A percentile compares a stretch with the other conserved stretches of the same genome.
phyloP scores from a whole-genome alignment of 169 alveolate species.

The Eimeria maxima region DNA sequence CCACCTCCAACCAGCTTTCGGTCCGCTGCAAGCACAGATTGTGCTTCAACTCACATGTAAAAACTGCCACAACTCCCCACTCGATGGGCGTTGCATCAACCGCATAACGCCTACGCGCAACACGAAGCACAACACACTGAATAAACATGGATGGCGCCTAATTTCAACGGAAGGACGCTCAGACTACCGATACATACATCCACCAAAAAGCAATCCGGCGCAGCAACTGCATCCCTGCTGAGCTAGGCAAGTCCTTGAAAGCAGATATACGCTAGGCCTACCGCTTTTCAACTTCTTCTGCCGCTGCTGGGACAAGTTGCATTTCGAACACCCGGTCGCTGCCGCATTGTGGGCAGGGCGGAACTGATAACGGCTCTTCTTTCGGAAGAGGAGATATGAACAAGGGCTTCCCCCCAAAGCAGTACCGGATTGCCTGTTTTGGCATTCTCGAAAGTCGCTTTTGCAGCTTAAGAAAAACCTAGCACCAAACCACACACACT shows the following conservation, averaged over 20 bases:
- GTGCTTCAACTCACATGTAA: slow-evolving; percentile 79
- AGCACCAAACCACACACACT: not conserved
- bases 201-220: not conserved
- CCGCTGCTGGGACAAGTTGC: slow-evolving; percentile 83
- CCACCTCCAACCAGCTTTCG: not conserved
- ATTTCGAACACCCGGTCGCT: slow-evolving; percentile 81
- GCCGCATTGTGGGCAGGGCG: slow-evolving; percentile 79
- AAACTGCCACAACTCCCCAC: slow-evolving; percentile 81
- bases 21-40: not conserved
- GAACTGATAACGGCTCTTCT: not conserved
- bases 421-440: slow-evolving; percentile 81
- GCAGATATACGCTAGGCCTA: not conserved
- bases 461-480: slow-evolving; percentile 82
- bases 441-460: slow-evolving; percentile 79
- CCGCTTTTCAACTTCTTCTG: slow-evolving; percentile 64
- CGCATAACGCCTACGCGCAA: slow-evolving; percentile 55
- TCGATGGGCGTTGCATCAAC: slow-evolving; percentile 39
- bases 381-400: slow-evolving; percentile 27
- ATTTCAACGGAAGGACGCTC: not conserved
- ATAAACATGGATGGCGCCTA: not conserved
- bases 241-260: not conserved
- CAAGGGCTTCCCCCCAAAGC: slow-evolving; percentile 84
- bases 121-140: not conserved
- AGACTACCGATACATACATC: not conserved
- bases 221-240: not conserved